Percentiles rank a stretch among this genome's conserved stretches.
Evolutionary conservation across 495 filamentous ascomycete genomes (phyloP).

Genomic region (Penicillium arizonense): DNA sequence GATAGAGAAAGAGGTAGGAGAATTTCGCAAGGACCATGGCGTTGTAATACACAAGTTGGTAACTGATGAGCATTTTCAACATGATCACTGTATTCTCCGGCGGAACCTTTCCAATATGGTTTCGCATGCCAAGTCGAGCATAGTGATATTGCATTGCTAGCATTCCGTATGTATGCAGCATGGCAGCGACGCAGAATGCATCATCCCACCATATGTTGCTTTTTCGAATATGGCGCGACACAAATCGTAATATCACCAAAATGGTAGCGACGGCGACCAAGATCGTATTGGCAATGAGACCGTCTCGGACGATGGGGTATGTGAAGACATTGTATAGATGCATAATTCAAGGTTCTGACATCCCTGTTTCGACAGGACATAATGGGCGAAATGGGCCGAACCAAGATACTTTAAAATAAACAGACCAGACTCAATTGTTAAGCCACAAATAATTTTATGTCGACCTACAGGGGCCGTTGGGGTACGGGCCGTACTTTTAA

Average conservation of each 20-base stretch:
- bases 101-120: slow-evolving; percentile 12
- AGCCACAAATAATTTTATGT: too few relatives aligned
- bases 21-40: slow-evolving; percentile 45
- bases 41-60: slow-evolving; percentile 30
- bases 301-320: slow-evolving; percentile 15
- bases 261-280: slow-evolving; percentile 15
- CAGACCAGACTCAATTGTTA: too few relatives aligned
- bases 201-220: slow-evolving; percentile 25
- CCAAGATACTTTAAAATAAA: too few relatives aligned
- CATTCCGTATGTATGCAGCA: slow-evolving; percentile 23
- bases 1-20: slow-evolving; percentile 51
- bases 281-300: slow-evolving; percentile 25
- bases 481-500: slow-evolving; percentile 2
- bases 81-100: slow-evolving; percentile 17
- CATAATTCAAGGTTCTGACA: slow-evolving; percentile 4
- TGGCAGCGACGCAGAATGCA: slow-evolving; percentile 7
- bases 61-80: slow-evolving; percentile 22
- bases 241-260: slow-evolving; percentile 14
- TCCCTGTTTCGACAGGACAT: slow-evolving; percentile 2
- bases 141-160: slow-evolving; percentile 24
- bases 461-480: not conserved
- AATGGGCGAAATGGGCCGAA: too few relatives aligned
- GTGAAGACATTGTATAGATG: slow-evolving; percentile 21
- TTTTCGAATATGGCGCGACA: slow-evolving; percentile 15
- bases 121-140: slow-evolving; percentile 20